Base-by-base conservation (phyloP, 2,329 filamentous ascomycete genomes). In the Xylariaceae sp. region DNA sequence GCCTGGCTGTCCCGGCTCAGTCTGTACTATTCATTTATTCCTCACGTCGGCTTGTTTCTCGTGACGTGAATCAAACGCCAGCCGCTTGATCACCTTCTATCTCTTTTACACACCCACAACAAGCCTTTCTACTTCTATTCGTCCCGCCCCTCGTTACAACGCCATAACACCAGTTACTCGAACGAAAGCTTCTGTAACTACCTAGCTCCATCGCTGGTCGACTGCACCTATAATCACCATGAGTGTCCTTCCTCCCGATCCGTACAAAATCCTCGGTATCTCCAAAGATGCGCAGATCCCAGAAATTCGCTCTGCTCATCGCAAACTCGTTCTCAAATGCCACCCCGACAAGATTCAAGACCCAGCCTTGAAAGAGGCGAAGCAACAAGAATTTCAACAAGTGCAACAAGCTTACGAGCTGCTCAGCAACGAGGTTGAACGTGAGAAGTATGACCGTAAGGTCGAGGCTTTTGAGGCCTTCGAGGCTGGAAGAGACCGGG, bases 321-420 rank as follows among this genome's bases (percentile, higher is more conserved):
- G 89, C 68, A 96, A 95, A 74, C 85, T 95, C 47, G 90, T 90
- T 42, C 83, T 96, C 67, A 91, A 89, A 73, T 92, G 88, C 71
- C 92, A 97, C 68, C 92, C 92, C 39, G 92, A 97, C 79, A 96
- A 96, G 77, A 85, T 96, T 63, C 87, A 91, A 66, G 84, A 96
- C 69, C 85, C 88, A 56, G 79, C 84, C 13, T 78, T 89, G 68
- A 95, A 94, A 75, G 84, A 85, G 60, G 78, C 85, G 67, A 95
- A 92, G 73, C 86, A 89, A 67, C 87, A 91, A 67, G 88, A 96
- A 74, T 99, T 97, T 70, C 92, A 97, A 75, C 87, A 86, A 72
- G 90, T 97, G 39, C 92, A 97, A 73, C 85, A 92, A 68, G 92
- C 94, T 54, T 99, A 96, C 75, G 94, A 97, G 75, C 80, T 94